Percentiles rank a stretch among this genome's conserved stretches.
Evolutionary conservation across 345 rosid species (phyloP).

Genomic region (Lepidium aucheri): DNA sequence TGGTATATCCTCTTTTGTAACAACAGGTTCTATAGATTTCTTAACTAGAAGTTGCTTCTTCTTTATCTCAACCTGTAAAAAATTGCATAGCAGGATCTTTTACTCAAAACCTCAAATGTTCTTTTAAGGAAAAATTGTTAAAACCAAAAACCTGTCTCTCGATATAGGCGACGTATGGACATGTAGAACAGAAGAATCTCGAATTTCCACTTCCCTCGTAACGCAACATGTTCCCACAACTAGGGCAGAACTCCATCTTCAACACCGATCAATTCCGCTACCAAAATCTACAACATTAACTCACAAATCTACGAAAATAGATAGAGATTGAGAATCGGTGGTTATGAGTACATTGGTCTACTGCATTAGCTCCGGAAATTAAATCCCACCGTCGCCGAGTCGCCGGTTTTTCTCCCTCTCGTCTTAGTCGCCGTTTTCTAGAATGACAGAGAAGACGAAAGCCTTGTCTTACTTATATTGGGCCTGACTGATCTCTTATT

Average conservation of each 20-base stretch:
- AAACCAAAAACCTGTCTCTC: conserved; percentile 5
- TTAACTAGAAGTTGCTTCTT: conserved; percentile 23
- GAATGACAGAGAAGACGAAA: neutral
- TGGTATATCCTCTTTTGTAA: conserved; percentile 17
- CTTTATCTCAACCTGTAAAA: conserved; percentile 26
- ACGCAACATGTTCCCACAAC: conserved; percentile 27
- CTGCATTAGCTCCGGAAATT: neutral
- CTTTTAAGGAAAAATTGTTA: neutral
- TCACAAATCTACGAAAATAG: neutral
- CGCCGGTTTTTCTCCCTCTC: neutral
- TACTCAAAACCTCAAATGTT: too few relatives aligned
- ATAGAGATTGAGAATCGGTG: neutral
- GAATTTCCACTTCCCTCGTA: conserved; percentile 4
- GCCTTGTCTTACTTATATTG: neutral
- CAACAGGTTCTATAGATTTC: conserved; percentile 17
- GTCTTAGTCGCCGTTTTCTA: neutral
- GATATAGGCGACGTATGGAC: conserved; percentile 22
- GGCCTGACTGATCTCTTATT: neutral
- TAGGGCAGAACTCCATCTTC: conserved; percentile 29
- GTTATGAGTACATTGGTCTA: neutral
- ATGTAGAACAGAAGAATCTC: conserved; percentile 22
- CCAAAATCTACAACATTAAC: neutral
- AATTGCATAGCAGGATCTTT: neutral
- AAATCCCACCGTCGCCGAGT: neutral
- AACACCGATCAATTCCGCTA: neutral